Evolutionary conservation across 108 stramenopile species (phyloP).

Genomic region (Schizochytrium sp.): DNA sequence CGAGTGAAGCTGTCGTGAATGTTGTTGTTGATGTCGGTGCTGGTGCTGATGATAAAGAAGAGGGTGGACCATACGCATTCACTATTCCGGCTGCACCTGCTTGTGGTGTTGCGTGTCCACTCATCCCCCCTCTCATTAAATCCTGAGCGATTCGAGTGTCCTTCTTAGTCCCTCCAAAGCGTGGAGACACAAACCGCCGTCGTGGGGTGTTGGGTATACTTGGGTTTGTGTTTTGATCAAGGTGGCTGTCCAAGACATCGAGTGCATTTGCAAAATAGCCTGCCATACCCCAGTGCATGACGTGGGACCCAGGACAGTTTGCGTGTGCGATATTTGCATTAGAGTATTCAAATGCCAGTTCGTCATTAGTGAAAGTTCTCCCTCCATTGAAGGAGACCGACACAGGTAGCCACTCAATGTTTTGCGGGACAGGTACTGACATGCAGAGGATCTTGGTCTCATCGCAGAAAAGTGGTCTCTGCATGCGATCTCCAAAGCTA

Average conservation of each 20-base stretch:
- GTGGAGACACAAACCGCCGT: not conserved
- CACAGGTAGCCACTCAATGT: not conserved
- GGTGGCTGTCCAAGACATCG: not conserved
- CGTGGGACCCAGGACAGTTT: not conserved
- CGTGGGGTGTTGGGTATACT: not conserved
- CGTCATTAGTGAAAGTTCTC: not conserved
- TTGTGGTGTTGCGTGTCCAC: no score
- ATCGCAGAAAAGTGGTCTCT: not conserved
- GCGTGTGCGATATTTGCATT: not conserved
- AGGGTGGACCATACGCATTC: no score
- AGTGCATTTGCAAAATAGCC: not conserved
- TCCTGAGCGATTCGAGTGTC: no score
- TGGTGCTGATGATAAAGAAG: no score
- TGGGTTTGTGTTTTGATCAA: not conserved
- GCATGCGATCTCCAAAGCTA: not conserved
- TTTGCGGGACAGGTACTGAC: not conserved
- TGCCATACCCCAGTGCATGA: not conserved
- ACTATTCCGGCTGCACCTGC: no score
- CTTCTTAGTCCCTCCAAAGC: no score
- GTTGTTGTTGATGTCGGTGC: no score
- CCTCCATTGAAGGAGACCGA: conserved; percentile 2
- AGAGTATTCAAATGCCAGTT: not conserved
- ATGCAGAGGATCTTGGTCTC: not conserved
- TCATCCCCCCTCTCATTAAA: no score
- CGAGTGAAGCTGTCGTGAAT: no score